Evolutionary conservation across 176 grass and related monocot species (phyloP).

Genomic region (Oryza punctata): DNA sequence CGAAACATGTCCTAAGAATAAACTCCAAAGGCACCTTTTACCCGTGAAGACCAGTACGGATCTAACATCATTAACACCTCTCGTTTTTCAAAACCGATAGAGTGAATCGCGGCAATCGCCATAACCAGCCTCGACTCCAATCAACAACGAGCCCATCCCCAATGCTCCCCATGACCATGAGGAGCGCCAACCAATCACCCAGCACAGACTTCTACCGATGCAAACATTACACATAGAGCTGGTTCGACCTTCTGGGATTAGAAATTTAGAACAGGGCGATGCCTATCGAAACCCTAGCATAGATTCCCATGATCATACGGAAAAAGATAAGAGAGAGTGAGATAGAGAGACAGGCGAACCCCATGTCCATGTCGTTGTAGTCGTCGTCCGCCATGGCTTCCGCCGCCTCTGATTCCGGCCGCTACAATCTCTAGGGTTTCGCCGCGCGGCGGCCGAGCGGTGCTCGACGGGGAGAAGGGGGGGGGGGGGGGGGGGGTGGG

Average conservation of each 20-base stretch:
- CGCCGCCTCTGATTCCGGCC: not conserved
- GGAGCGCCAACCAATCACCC: not conserved
- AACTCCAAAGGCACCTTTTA: not conserved
- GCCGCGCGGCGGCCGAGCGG: not conserved
- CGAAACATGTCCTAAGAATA: not conserved
- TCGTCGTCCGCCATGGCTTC: constrained; percentile 57
- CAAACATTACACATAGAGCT: not conserved
- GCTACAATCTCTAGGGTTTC: constrained; percentile 38
- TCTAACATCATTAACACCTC: not conserved
- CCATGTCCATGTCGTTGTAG: constrained; percentile 38
- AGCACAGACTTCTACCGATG: not conserved
- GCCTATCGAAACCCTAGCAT: constrained; percentile 35
- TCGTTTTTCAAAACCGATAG: not conserved
- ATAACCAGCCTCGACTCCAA: not conserved
- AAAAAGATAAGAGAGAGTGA: not conserved
- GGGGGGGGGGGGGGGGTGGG: too few species aligned
- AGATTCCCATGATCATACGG: not conserved
- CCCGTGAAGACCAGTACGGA: not conserved
- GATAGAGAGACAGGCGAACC: not conserved
- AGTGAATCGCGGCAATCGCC: not conserved
- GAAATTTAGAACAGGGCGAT: not conserved
- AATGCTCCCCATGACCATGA: not conserved
- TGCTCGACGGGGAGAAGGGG: not conserved
- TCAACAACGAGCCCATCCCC: not conserved
- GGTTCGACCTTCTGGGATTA: not conserved